Conservation (phyloP, 345 rosid genomes). For the Mangifera indica region DNA sequence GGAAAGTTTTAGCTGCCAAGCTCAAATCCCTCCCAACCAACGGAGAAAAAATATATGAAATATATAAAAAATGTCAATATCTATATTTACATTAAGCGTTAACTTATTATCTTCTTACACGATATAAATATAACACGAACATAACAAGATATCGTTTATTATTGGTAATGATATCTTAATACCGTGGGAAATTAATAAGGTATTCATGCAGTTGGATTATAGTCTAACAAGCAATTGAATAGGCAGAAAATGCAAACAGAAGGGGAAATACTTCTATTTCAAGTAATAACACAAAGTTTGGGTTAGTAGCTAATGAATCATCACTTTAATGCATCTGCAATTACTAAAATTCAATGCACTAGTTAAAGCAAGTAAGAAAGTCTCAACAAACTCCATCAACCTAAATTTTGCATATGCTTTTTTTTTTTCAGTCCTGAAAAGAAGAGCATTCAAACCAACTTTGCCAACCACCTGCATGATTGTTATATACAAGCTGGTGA, state of each 20-base stretch:
- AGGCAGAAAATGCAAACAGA: neutral
- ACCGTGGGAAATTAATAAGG: neutral
- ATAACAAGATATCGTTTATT: neutral
- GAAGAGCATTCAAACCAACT: conserved; percentile 32
- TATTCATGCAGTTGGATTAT: neutral
- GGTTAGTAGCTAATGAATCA: neutral
- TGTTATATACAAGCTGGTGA: neutral
- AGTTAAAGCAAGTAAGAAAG: conserved; percentile 15
- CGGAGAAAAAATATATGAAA: neutral
- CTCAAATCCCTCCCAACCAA: neutral
- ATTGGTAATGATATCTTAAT: neutral
- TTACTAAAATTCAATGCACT: neutral
- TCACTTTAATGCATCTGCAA: neutral
- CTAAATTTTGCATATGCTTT: neutral
- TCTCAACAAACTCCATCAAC: conserved; percentile 33
- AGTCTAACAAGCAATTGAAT: neutral
- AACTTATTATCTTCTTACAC: no score
- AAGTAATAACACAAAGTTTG: neutral
- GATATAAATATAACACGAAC: no score
- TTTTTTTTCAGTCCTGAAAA: conserved; percentile 14
- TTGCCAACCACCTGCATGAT: conserved; percentile 26
- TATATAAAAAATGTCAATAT: no score
- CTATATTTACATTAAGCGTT: no score
- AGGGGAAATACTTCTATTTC: neutral
- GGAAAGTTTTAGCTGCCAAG: neutral